phyloP scores from a whole-genome alignment of 257 asterid species.

The Perilla frutescens region DNA sequence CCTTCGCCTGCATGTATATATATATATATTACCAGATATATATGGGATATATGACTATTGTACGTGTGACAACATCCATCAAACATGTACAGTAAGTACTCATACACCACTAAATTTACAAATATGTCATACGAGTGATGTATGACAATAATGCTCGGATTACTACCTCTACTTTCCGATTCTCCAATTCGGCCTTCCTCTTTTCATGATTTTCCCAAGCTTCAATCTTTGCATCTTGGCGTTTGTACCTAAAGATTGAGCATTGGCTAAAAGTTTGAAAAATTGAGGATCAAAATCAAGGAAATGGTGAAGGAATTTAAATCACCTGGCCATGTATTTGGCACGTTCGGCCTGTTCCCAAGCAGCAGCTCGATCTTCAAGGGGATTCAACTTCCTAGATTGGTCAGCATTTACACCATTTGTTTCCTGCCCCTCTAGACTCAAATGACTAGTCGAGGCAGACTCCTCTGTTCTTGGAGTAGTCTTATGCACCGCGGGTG shows the following conservation, averaged over 20 bases:
- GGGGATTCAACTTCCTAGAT: constrained; percentile 51
- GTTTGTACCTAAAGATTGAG: constrained; percentile 62
- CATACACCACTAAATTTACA: too few relatives aligned
- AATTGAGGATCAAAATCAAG: neutral
- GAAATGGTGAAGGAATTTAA: constrained; percentile 18
- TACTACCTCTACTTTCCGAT: constrained; percentile 87
- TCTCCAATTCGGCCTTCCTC: constrained; percentile 88
- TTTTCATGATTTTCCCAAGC: constrained; percentile 96
- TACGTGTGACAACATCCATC: too few relatives aligned
- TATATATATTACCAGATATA: too few relatives aligned
- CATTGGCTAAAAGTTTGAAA: neutral
- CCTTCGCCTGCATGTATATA: constrained; percentile 66
- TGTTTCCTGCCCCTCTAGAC: constrained; percentile 46
- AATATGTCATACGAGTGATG: too few relatives aligned
- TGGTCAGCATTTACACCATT: constrained; percentile 36
- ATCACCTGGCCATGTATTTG: constrained; percentile 84
- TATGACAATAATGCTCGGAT: too few relatives aligned
- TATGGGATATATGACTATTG: too few relatives aligned
- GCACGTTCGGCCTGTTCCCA: constrained; percentile 99
- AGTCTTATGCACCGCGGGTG: constrained; percentile 31
- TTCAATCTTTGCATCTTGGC: constrained; percentile 90
- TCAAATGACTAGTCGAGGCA: constrained; percentile 45
- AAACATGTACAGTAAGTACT: too few relatives aligned
- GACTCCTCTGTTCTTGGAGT: constrained; percentile 43
- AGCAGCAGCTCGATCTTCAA: constrained; percentile 78